These are phyloP conservation scores for Fonsecaea monophora DNA, from an alignment of 2,329 filamentous ascomycete species.

Conservation along the genomic window DNA sequence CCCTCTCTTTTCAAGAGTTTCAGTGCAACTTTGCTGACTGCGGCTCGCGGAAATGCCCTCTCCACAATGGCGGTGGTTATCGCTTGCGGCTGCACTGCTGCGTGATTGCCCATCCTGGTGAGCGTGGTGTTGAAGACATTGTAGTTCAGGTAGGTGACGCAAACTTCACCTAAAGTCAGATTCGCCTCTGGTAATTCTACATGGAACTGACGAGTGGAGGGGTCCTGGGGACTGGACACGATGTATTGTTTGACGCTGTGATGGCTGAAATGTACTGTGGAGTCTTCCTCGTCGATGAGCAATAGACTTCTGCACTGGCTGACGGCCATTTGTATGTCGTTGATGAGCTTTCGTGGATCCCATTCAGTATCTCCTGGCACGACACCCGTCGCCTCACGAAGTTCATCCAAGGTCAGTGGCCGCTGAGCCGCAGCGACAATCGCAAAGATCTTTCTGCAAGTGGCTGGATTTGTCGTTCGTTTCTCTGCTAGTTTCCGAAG, in stretches of 20 bases:
- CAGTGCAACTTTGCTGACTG: slow-evolving; percentile 12
- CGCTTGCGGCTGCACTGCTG: background rate
- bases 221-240: slow-evolving; percentile 4
- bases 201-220: background rate
- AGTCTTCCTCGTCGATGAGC: slow-evolving; percentile 36
- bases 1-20: slow-evolving; percentile 12
- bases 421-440: slow-evolving; percentile 18
- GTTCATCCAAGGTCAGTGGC: slow-evolving; percentile 25
- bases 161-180: slow-evolving; percentile 23
- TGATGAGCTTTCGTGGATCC: slow-evolving; percentile 25
- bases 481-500: slow-evolving; percentile 9
- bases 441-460: slow-evolving; percentile 24
- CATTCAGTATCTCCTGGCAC: slow-evolving; percentile 20
- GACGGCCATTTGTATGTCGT: slow-evolving; percentile 32
- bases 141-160: slow-evolving; percentile 31
- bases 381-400: slow-evolving; percentile 25
- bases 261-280: slow-evolving; percentile 27
- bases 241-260: slow-evolving; percentile 28
- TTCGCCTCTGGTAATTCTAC: slow-evolving; percentile 6
- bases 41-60: background rate
- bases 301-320: slow-evolving; percentile 31
- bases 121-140: slow-evolving; percentile 22
- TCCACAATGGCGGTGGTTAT: slow-evolving; percentile 11
- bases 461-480: background rate
- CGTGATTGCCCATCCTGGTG: background rate